Base-by-base conservation (phyloP, 129 eudicot genomes). In the Apium graveolens region DNA sequence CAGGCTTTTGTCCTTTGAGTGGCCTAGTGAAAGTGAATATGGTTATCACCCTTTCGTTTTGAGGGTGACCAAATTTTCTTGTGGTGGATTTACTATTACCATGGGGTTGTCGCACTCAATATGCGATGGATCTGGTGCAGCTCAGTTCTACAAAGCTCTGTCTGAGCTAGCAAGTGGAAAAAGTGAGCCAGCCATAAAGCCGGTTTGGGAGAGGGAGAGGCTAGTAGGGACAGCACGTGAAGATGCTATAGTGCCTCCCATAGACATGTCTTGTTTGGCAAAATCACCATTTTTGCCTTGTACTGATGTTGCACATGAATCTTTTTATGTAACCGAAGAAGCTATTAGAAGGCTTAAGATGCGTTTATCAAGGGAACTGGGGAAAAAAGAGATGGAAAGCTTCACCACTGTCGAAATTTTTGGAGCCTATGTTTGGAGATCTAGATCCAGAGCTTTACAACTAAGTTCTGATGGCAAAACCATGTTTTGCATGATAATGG, bases 171-270 rank as follows among this genome's bases (percentile, higher is more conserved):
- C 82, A 5, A 73, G 78, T 55, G 78, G 82, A 73, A 39, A 4
- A 24, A 5, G 39, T 27, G 73, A 80, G 62, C 77, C 72, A 55
- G 29, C 73, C 1, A n/a, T 73, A 7, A 57, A 73, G 48, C 82
- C 82, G 0, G 82, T 80, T 18, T 80, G 82, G 82, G 78, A 80
- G 57, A 80, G 82, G 34, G 82, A 80, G n/a, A 80, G 44, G 57
- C 74, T 80, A 42, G 73, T 53, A 27, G 82, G 78, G 24, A 37
- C 11, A 73, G 78, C 78, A 12, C 20, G 62, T 57, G 44, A 38
- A 57, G 78, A 27, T n/a, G 65, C 73, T 5, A 0, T 80, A 1
- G 1, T 1, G 16, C 55, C 45, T 55, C 78, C 78, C 1, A 38
- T 51, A 3, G 78, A 80, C n/a, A 57, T 72, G 73, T 51, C 73